phyloP scores from a whole-genome alignment of 129 eudicot species.

The Cynara cardunculus region DNA sequence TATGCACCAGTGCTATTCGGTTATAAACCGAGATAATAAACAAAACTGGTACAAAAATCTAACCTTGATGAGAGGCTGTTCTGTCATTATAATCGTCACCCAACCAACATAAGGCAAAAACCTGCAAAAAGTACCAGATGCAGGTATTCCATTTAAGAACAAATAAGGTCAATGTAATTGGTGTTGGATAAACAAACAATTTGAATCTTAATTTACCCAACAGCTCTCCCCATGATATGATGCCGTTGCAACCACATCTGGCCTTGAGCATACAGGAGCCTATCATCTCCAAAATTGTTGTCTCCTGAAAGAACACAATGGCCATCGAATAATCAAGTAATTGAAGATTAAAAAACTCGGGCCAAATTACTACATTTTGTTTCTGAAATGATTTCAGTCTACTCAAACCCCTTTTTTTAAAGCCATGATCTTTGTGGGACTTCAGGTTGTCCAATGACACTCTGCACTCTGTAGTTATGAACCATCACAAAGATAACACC shows the following conservation, averaged over 20 bases:
- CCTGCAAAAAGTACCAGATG: constrained; percentile 32
- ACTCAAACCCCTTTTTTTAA: neutral
- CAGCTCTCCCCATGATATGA: constrained; percentile 99
- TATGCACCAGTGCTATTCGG: neutral
- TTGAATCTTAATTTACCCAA: constrained; percentile 55
- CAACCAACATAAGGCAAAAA: constrained; percentile 96
- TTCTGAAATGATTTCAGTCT: neutral
- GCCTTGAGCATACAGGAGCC: constrained; percentile 91
- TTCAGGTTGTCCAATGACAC: neutral
- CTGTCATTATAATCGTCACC: constrained; percentile 98
- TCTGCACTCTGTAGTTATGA: neutral
- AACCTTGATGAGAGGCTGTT: constrained; percentile 95
- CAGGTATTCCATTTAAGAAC: neutral
- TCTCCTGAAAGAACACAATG: constrained; percentile 61
- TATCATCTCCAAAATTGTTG: constrained; percentile 89
- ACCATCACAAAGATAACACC: neutral
- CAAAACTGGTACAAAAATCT: neutral
- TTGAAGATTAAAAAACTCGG: neutral
- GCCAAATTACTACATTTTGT: neutral
- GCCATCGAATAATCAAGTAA: neutral
- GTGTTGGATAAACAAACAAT: neutral
- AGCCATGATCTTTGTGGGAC: neutral
- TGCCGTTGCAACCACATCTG: constrained; percentile 92
- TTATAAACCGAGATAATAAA: neutral
- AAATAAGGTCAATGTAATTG: neutral